phyloP scores from a whole-genome alignment of 2,329 filamentous ascomycete genomes.

The Colletotrichum tofieldiae region DNA sequence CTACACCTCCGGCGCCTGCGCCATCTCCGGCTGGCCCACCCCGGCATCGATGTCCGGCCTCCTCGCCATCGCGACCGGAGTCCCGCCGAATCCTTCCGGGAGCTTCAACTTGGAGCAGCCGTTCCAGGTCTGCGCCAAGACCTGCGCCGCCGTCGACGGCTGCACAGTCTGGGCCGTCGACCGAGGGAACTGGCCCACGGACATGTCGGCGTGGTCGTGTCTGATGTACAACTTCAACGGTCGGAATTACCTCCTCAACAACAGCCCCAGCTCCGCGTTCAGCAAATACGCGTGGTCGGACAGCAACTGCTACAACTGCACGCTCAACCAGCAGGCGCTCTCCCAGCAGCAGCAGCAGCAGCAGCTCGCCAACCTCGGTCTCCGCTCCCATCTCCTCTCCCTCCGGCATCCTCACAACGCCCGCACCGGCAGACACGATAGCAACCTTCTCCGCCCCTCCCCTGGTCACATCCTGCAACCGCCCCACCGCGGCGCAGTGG shows the following conservation, averaged over 20 bases:
- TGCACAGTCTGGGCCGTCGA: slow-evolving; percentile 16
- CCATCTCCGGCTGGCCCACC: slow-evolving; percentile 29
- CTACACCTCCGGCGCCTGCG: slow-evolving; percentile 19
- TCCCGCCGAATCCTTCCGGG: slow-evolving; percentile 2
- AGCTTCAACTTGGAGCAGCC: slow-evolving; percentile 17
- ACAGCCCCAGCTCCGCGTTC: neutral
- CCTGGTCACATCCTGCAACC: neutral
- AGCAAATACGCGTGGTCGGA: neutral
- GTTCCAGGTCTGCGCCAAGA: slow-evolving; percentile 19
- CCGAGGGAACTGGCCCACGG: slow-evolving; percentile 9
- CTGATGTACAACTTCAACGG: slow-evolving; percentile 1
- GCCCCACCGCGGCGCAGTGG: slow-evolving; percentile 20
- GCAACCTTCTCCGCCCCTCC: slow-evolving; percentile 27
- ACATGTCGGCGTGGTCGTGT: slow-evolving; percentile 7
- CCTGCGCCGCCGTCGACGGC: slow-evolving; percentile 10
- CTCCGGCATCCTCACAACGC: neutral
- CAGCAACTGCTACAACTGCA: slow-evolving; percentile 2
- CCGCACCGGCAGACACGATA: neutral
- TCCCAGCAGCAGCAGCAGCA: neutral
- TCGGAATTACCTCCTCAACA: neutral
- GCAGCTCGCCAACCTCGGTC: too few species aligned
- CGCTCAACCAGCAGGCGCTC: neutral
- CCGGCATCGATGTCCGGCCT: slow-evolving; percentile 25
- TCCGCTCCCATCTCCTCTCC: neutral
- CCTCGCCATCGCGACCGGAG: slow-evolving; percentile 21